Base-by-base conservation (phyloP, 163 green algal species). In the Trebouxiophyceae sp. region DNA sequence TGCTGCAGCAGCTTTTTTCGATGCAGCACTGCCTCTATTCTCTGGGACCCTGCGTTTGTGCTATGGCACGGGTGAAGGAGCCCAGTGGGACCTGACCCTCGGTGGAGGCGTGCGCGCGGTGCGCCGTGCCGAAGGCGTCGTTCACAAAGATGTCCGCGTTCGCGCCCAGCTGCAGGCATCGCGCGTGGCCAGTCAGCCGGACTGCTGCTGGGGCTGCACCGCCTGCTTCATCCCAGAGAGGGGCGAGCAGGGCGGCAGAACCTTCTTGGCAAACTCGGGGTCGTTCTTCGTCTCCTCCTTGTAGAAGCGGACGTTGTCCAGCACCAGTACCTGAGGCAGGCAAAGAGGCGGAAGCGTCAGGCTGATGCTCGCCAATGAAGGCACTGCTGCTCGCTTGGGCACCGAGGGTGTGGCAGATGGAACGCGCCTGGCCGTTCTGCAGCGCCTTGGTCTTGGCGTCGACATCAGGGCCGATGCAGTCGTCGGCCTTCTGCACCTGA, bases 261-360 rank as follows among this genome's bases (percentile, higher is more conserved):
- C 83, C 78, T 90, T 80, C 76, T 91, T 75, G 50, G 88, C 87
- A 75, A 97, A 97, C 33, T 78, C 84, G 28, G 81, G 6, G 45
- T 92, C 89, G 75, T 98, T 97, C 84, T 96, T 96, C 73, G 89
- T 87, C 86, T 98, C 94, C 81, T 97, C 90, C 72, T 90, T 88
- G 84, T 99, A 95, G 82, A 97, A 99, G 68, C 94, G 82, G 23
- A 97, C 88, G 75, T 99, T 99, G 82, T 99, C 93, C 54, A 99
- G 86, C 65, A 98, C 75, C 57, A 97, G 77, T 23, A 97, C 70
- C 76, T 92, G 71, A 12, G 28, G 12, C 19, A n/a, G 4, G 22
- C 23, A 7, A 58, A 58, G 50, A 7, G 28, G 3, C 23, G 20
- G 50, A 16, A 19, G 23, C 50, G 23, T 58, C 50, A 58, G 50